phyloP scores from a whole-genome alignment of 2,329 filamentous ascomycete species.

The Claviceps monticola region DNA sequence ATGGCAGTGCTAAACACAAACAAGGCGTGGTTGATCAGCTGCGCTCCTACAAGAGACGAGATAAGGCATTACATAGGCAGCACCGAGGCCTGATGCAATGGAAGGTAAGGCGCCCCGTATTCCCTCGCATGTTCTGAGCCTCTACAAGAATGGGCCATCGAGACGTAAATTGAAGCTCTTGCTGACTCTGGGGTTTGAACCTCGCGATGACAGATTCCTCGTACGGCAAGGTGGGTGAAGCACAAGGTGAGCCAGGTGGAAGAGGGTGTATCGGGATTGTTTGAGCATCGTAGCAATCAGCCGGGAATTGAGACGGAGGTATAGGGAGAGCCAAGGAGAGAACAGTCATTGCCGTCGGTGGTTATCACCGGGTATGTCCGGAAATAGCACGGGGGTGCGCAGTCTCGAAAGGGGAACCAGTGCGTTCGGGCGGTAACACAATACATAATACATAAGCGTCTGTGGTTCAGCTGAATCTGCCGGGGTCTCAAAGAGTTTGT shows the following conservation, averaged over 20 bases:
- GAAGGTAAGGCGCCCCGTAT: constrained; percentile 21
- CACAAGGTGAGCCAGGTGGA: constrained; percentile 43
- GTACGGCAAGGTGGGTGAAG: constrained; percentile 35
- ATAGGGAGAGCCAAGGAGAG: constrained; percentile 19
- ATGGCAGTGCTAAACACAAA: constrained; percentile 25
- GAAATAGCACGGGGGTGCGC: too few species aligned
- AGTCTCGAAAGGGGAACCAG: too few species aligned
- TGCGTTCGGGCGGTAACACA: too few species aligned
- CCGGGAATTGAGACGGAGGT: constrained; percentile 56
- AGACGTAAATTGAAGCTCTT: too few species aligned
- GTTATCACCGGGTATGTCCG: too few species aligned
- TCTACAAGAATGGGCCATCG: too few species aligned
- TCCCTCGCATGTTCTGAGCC: neutral
- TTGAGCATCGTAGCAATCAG: constrained; percentile 45
- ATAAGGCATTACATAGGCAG: constrained; percentile 46
- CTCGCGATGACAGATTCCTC: constrained; percentile 18
- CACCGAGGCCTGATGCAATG: constrained; percentile 65
- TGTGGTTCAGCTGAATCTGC: too few species aligned
- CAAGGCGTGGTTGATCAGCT: constrained; percentile 34
- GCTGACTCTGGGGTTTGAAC: too few species aligned
- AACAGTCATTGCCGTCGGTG: neutral
- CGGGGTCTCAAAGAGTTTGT: too few species aligned
- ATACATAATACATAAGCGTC: too few species aligned
- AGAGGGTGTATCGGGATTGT: constrained; percentile 41
- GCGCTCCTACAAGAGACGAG: constrained; percentile 45